A percentile compares a stretch with the other conserved stretches of the same genome.
Conservation (phyloP, 2,329 filamentous ascomycete species). For the Penicillium carneum region DNA sequence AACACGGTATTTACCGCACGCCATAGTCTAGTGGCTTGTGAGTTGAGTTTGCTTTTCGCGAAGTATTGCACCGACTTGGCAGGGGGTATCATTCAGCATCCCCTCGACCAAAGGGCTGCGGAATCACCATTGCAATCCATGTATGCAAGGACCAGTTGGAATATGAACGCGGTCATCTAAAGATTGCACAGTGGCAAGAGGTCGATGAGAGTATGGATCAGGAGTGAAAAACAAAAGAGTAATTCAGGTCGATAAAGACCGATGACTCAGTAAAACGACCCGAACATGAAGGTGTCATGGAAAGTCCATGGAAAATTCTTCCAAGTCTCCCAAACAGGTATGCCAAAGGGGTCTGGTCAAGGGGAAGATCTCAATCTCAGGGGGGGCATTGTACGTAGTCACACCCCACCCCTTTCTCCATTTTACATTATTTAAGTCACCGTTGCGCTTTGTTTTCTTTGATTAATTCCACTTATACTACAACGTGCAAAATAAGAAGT, state of each 20-base stretch:
- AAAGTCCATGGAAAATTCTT: background rate
- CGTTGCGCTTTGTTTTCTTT: background rate
- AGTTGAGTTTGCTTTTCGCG: slow-evolving; percentile 8
- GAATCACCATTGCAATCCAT: slow-evolving; percentile 34
- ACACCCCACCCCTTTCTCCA: slow-evolving; percentile 2
- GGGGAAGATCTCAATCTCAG: slow-evolving; percentile 16
- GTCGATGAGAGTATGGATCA: slow-evolving; percentile 19
- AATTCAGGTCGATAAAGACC: background rate
- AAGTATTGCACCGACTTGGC: background rate
- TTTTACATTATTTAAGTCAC: background rate
- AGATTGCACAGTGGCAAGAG: slow-evolving; percentile 37
- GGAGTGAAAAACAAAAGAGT: background rate
- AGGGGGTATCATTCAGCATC: slow-evolving; percentile 39
- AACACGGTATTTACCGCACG: slow-evolving; percentile 40
- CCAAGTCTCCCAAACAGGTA: background rate
- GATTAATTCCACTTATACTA: background rate
- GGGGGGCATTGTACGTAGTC: slow-evolving; percentile 2
- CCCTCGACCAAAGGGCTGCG: slow-evolving; percentile 36
- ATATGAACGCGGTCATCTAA: slow-evolving; percentile 34
- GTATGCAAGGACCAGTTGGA: slow-evolving; percentile 39
- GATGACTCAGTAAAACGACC: background rate
- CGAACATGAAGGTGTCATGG: background rate
- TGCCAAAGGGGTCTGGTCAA: background rate
- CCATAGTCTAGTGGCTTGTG: slow-evolving; percentile 39
- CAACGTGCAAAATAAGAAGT: background rate